phyloP scores from a whole-genome alignment of 441 rosid species.

The Bruguiera hainesii region DNA sequence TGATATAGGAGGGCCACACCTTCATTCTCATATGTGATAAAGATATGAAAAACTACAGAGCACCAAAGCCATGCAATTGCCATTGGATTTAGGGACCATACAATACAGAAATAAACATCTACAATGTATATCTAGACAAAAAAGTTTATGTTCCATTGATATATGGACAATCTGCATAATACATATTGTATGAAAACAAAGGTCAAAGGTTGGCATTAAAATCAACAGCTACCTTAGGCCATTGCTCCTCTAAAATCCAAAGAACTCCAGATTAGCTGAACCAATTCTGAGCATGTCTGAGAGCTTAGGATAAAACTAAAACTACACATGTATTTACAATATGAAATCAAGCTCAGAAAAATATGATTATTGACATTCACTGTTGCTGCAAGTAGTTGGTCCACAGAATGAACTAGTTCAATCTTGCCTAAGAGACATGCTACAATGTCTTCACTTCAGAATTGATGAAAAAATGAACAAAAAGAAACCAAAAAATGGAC shows the following conservation, averaged over 20 bases:
- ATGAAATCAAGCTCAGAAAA: background rate
- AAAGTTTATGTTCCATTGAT: no score
- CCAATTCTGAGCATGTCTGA: background rate
- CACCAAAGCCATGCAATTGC: constrained; percentile 7
- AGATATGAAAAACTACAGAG: background rate
- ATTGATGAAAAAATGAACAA: background rate
- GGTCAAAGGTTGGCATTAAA: no score
- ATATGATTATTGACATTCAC: background rate
- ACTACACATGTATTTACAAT: background rate
- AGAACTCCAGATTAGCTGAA: background rate
- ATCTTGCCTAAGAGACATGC: background rate
- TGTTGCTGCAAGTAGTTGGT: background rate
- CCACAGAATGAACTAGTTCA: constrained; percentile 3
- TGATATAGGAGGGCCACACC: background rate
- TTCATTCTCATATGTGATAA: background rate
- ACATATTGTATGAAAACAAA: no score
- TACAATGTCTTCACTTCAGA: constrained; percentile 1
- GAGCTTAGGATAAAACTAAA: background rate
- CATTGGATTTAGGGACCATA: no score
- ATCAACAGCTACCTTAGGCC: constrained; percentile 4
- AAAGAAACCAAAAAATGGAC: background rate
- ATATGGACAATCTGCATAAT: no score
- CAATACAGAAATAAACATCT: no score
- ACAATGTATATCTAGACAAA: no score
- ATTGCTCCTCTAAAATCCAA: background rate